Base-by-base conservation (phyloP, 1,139 yeast genomes). In the Hemisphaericaspora subhashii region DNA sequence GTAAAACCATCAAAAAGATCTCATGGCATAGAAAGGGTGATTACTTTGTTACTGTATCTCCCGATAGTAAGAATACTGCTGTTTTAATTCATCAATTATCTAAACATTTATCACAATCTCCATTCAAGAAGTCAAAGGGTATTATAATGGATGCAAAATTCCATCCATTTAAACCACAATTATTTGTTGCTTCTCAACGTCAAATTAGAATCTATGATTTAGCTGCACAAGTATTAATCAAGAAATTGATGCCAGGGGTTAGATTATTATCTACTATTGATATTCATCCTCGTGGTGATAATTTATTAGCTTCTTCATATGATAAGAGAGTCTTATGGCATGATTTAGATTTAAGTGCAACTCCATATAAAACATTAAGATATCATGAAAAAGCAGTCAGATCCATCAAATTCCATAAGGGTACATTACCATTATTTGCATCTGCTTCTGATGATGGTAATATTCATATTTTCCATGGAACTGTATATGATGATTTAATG, bases 11-110 rank as follows among this genome's bases (percentile, higher is more conserved):
- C 49, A 89, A 88, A 66, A 85, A 83, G 57, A 54, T 92, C 13
- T 79, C 95, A 50, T 92, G 99, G 99, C 99, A 92, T 63, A 78
- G 97, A 62, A 85, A 86, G 57, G 99, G 98, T 57, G 98, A 92
- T 67, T 92, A 92, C 60, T 87, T 94, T 53, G 96, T 92, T 47
- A 83, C 95, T 3, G 95, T 88, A 16, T 82, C 96, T 10, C 98
- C 98, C 35, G 92, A 86, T 43, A 85, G 88, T 40, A 88, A 87
- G 44, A 83, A 88, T 57, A 79, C 94, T 5, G 84, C 98, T 4
- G 96, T 92, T 31, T 73, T 94, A 43, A 88, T 92, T 49, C 99
- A 92, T 65, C 98, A 92, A 68, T 68, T 92, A 37, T 87, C 97
- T 5, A 89, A 89, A 64, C 98, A 92, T 68, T 75, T 85, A 46